These are phyloP conservation scores for Diversispora epigaea DNA, from an alignment of 192 early-diverging fungal genomes.

Conservation along the genomic window DNA sequence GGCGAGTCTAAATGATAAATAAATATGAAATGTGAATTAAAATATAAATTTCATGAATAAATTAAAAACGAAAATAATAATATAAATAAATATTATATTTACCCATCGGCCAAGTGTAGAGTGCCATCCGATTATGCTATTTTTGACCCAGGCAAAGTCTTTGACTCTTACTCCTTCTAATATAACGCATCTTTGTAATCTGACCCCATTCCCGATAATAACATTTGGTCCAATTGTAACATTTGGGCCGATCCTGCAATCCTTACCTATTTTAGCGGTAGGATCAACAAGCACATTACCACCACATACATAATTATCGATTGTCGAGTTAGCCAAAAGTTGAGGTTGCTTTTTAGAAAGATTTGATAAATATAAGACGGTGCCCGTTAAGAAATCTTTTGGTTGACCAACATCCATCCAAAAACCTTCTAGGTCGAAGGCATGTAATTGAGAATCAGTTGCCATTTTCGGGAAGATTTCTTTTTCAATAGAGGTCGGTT, in stretches of 20 bases:
- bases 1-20: constrained; percentile 54
- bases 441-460: constrained; percentile 80
- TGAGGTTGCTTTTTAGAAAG: constrained; percentile 76
- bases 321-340: constrained; percentile 63
- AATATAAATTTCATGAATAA: background rate
- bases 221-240: constrained; percentile 93
- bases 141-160: constrained; percentile 89
- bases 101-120: constrained; percentile 92
- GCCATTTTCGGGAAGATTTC: constrained; percentile 97
- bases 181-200: constrained; percentile 85
- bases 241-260: constrained; percentile 97
- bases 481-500: constrained; percentile 97
- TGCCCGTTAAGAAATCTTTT: constrained; percentile 95
- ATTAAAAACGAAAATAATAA: background rate
- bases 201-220: constrained; percentile 91
- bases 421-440: constrained; percentile 92
- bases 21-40: background rate
- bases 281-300: constrained; percentile 94
- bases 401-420: constrained; percentile 99
- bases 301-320: constrained; percentile 62
- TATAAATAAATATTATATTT: constrained; percentile 9
- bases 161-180: constrained; percentile 82
- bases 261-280: constrained; percentile 88
- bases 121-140: constrained; percentile 94
- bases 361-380: constrained; percentile 87